These are phyloP conservation scores for Lomentospora prolificans DNA, from an alignment of 2,329 filamentous ascomycete genomes.

Conservation along the genomic window DNA sequence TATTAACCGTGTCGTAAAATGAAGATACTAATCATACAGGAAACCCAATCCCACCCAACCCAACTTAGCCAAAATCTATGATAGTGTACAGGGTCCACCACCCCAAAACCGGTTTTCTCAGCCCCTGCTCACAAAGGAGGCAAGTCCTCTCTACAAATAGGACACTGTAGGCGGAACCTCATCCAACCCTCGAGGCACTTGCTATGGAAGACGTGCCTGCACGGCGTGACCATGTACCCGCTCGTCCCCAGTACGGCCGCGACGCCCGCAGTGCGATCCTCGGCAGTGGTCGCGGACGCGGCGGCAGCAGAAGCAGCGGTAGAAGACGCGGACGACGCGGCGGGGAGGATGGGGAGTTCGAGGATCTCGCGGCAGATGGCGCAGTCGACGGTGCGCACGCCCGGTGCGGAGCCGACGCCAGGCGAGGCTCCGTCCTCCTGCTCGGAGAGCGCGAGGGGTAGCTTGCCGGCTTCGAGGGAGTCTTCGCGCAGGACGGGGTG, in stretches of 20 bases:
- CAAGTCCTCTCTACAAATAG: constrained; percentile 83
- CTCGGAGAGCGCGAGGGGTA: constrained; percentile 49
- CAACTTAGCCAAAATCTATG: neutral
- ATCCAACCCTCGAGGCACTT: constrained; percentile 93
- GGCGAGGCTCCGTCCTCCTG: neutral
- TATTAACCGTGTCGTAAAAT: neutral
- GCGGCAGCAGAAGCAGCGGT: neutral
- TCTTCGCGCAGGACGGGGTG: constrained; percentile 83
- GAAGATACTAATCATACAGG: neutral
- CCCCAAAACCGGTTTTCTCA: no score
- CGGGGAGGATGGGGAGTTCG: constrained; percentile 71
- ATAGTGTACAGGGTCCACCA: neutral
- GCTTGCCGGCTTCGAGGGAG: constrained; percentile 64
- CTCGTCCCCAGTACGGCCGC: constrained; percentile 67
- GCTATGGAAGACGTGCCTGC: constrained; percentile 90
- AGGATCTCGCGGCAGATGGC: constrained; percentile 90
- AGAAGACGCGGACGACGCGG: constrained; percentile 22
- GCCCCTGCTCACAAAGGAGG: constrained; percentile 64
- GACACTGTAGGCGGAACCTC: constrained; percentile 84
- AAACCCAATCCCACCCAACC: neutral
- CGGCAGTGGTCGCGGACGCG: neutral
- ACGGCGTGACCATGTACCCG: constrained; percentile 95
- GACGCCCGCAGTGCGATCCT: constrained; percentile 42
- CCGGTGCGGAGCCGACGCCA: constrained; percentile 24
- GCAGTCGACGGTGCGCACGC: constrained; percentile 63